phyloP scores from a whole-genome alignment of 2,329 filamentous ascomycete genomes.

The Orbilia brochopaga region DNA sequence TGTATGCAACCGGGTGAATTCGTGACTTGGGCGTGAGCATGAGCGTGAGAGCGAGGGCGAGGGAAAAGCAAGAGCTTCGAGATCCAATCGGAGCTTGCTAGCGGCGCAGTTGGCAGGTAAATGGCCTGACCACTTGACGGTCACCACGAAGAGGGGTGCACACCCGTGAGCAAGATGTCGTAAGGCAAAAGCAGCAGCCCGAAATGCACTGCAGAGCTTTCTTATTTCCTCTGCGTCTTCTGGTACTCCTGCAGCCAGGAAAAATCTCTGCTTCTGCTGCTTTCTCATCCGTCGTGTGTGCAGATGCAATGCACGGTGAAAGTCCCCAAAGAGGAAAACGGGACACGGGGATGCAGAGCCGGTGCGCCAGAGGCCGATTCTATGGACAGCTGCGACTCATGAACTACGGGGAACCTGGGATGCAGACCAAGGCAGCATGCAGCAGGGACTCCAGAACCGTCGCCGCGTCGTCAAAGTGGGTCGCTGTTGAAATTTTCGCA shows the following conservation, averaged over 20 bases:
- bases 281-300: conserved; percentile 17
- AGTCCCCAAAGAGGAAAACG: conserved; percentile 23
- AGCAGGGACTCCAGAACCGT: not conserved
- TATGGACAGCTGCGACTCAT: not conserved
- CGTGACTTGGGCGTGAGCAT: conserved; percentile 26
- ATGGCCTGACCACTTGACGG: conserved; percentile 47
- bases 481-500: not conserved
- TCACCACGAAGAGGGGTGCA: conserved; percentile 41
- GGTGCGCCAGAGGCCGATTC: conserved; percentile 15
- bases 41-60: not conserved
- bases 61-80: conserved; percentile 9
- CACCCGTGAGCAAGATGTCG: conserved; percentile 9
- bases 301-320: conserved; percentile 20
- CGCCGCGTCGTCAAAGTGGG: not conserved
- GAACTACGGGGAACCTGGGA: conserved; percentile 7
- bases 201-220: not conserved
- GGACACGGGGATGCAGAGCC: conserved; percentile 29
- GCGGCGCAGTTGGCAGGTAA: conserved; percentile 24
- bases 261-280: conserved; percentile 17
- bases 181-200: not conserved
- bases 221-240: too few species aligned
- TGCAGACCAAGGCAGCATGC: conserved; percentile 1
- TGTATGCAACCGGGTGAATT: conserved; percentile 46
- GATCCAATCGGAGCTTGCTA: conserved; percentile 47
- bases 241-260: too few species aligned